These are phyloP conservation scores for Aureobasidium sp. DNA, from an alignment of 2,329 filamentous ascomycete genomes.

Conservation along the genomic window DNA sequence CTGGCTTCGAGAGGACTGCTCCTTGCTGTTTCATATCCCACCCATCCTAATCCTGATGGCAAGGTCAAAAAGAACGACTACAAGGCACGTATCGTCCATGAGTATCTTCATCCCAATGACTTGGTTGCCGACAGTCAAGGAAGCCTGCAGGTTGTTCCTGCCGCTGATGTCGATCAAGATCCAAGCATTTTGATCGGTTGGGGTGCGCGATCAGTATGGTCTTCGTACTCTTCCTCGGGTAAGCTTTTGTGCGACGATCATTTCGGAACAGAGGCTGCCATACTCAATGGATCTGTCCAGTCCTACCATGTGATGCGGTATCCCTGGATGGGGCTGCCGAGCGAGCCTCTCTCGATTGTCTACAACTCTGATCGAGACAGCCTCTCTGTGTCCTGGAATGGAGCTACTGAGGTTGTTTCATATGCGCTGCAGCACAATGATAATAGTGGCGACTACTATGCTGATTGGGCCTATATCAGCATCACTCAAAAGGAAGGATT, in stretches of 20 bases:
- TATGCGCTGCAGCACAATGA: slow-evolving; percentile 34
- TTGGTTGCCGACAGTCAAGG: slow-evolving; percentile 21
- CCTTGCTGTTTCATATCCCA: slow-evolving; percentile 23
- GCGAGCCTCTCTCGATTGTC: slow-evolving; percentile 16
- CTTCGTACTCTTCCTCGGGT: slow-evolving; percentile 36
- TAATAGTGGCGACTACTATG: neutral
- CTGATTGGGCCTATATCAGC: slow-evolving; percentile 16
- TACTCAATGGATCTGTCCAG: slow-evolving; percentile 24
- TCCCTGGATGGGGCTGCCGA: slow-evolving; percentile 21
- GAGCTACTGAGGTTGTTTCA: slow-evolving; percentile 35
- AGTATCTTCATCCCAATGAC: slow-evolving; percentile 20
- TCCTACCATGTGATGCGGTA: slow-evolving; percentile 30
- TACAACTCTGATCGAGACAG: slow-evolving; percentile 15
- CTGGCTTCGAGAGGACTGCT: slow-evolving; percentile 22
- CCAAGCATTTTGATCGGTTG: slow-evolving; percentile 38
- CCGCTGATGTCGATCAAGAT: neutral
- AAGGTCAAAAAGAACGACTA: slow-evolving; percentile 12
- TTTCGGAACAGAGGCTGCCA: slow-evolving; percentile 27
- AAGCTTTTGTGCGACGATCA: slow-evolving; percentile 35
- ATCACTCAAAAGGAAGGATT: slow-evolving; percentile 15
- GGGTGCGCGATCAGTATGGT: slow-evolving; percentile 43
- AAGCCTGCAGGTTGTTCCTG: slow-evolving; percentile 17
- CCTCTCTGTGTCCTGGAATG: slow-evolving; percentile 46
- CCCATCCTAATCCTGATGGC: neutral
- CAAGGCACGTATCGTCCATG: slow-evolving; percentile 22